phyloP scores from a whole-genome alignment of 805 yeast species.

The Yarrowia osloensis region DNA sequence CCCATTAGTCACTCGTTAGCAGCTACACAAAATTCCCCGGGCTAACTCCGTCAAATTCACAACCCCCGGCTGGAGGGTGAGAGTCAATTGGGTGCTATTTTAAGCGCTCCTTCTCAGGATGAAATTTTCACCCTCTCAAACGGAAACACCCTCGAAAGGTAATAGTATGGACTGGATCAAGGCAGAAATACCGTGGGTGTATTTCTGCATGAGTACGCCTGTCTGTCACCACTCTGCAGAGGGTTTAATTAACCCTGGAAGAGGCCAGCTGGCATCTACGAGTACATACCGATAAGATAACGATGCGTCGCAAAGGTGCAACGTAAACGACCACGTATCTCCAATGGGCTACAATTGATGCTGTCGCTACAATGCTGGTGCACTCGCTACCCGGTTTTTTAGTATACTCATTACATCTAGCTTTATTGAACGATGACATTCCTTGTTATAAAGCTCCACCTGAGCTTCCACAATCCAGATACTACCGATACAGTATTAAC shows the following conservation, averaged over 20 bases:
- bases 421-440: conserved; percentile 13
- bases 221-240: not conserved
- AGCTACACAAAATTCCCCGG: not conserved
- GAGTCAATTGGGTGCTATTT: conserved; percentile 5
- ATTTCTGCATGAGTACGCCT: not conserved
- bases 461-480: conserved; percentile 16
- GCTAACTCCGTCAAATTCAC: conserved; percentile 20
- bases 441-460: conserved; percentile 17
- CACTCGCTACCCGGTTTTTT: not conserved
- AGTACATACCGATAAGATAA: conserved; percentile 13
- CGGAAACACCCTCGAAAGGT: not conserved
- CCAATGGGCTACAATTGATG: no score
- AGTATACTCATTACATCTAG: conserved; percentile 9
- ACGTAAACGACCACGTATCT: not conserved
- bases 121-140: not conserved
- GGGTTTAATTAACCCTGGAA: not conserved
- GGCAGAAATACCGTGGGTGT: not conserved
- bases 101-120: not conserved
- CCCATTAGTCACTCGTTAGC: not conserved
- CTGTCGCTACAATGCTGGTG: no score
- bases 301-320: conserved; percentile 21
- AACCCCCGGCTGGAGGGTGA: not conserved
- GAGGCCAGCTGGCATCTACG: conserved; percentile 13
- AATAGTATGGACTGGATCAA: not conserved
- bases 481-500: conserved; percentile 30